Base-by-base conservation (phyloP, 495 filamentous ascomycete species). In the Penicillium riverlandense region DNA sequence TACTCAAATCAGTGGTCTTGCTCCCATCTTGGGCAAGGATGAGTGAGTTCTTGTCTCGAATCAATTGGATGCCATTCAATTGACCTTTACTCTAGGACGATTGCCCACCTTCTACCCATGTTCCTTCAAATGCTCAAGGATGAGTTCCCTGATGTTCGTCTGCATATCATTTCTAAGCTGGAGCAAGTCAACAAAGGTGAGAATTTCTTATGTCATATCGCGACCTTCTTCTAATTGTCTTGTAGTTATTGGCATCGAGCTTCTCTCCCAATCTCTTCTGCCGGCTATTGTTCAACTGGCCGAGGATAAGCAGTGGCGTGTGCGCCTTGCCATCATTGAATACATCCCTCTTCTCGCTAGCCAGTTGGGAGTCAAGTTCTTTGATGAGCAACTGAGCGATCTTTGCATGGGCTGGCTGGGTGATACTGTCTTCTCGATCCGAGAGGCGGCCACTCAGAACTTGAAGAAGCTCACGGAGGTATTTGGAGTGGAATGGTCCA, bases 371-470 rank as follows among this genome's bases (percentile, higher is more conserved):
- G 92, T 97, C 43, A 83, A 92, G 57, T 98, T 98, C 75, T 98
- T 98, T 66, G 90, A 98, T 59, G 90, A 98, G 63, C 92, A 97
- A 67, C 78, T 98, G 35, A 89, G 86, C 53, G 83, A 82, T 43
- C 80, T 98, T 14, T 98, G 92, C 75, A 98, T 98, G 92, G 85
- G 86, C 47, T 98, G 92, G 92, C 77, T 98, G n/a, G 94, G 94
- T 22, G 92, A 98, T 56, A 96, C 92, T 1, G 92, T 98, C 49
- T 98, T 96, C 71, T 96, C 90, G 9, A 98, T 98, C 57, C 82
- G 92, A 47, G 92, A 98, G 65, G 92, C 92, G 15, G 92, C 91
- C 16, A 98, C 92, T 22, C 86, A 90, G 56, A 98, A 98, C 63
- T 67, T 98, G 43, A 95, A 91, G 76, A 96, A 97, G 74, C 77